These are phyloP conservation scores for Colletotrichum gigasporum DNA, from an alignment of 2,329 filamentous ascomycete species.

Conservation along the genomic window DNA sequence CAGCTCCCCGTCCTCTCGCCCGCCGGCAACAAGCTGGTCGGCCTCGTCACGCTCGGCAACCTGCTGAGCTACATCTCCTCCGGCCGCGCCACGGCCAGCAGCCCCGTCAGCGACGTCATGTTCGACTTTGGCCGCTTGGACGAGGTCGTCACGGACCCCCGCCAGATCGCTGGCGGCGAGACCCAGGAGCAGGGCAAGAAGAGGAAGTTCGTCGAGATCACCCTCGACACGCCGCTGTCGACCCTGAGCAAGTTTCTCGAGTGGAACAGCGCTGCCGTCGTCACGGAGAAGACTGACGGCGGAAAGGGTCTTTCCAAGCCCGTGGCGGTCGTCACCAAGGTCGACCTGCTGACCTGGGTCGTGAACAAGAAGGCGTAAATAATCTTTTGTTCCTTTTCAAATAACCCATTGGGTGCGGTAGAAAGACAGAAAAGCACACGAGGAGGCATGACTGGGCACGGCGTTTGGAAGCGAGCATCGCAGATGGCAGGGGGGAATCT, in stretches of 20 bases:
- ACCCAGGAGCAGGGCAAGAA: constrained; percentile 49
- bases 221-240: constrained; percentile 84
- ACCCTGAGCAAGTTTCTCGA: constrained; percentile 93
- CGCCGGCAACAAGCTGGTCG: constrained; percentile 78
- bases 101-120: constrained; percentile 88
- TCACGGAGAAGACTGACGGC: constrained; percentile 78
- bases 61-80: constrained; percentile 89
- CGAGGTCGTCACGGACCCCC: constrained; percentile 90
- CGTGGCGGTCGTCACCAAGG: constrained; percentile 93
- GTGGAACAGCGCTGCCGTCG: constrained; percentile 96
- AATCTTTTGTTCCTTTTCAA: not conserved
- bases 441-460: constrained; percentile 18
- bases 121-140: constrained; percentile 91
- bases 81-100: constrained; percentile 79
- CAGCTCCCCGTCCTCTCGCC: constrained; percentile 89
- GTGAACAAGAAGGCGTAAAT: constrained; percentile 65
- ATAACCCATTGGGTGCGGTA: constrained; percentile 35
- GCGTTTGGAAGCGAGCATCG: constrained; percentile 31
- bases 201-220: constrained; percentile 92
- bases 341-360: constrained; percentile 93
- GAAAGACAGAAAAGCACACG: not conserved
- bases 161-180: constrained; percentile 62
- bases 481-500: constrained; percentile 23
- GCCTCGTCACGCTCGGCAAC: constrained; percentile 94
- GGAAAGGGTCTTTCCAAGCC: constrained; percentile 74